Evolutionary conservation across 176 grass and related monocot genomes (phyloP), one percentile per base, ranked within the genome.

Genomic region (Cocos nucifera): DNA sequence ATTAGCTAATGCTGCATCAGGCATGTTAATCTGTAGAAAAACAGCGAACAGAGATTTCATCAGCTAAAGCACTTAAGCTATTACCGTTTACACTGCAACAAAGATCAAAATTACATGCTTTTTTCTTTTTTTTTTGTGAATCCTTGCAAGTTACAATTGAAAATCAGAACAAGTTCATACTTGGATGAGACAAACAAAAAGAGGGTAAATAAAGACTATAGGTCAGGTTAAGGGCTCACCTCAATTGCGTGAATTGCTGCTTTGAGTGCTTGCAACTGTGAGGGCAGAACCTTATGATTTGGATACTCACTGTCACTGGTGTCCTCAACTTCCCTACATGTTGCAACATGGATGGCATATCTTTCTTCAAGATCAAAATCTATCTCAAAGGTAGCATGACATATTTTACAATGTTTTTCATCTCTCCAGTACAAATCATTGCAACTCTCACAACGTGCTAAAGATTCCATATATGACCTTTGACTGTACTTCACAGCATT

Each of bases 341-440:
- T 92, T 25, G 59, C 82, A 55, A 67, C 64, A 83, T 98, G 93
- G 65, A 98, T 67, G 65, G 81, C 87, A 76, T 98, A 92, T 75
- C 73, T 85, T 82, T 92, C 93, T 82, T 98, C 93, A 50, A 91
- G 87, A 51, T 92, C 93, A 76, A 98, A 89, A 85, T 83, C 77
- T 65, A 98, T 79, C 61, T 98, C 84, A 49, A 98, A 98, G 24
- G 84, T 98, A 58, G 81, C 75, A 61, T 98, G 93, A 58, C 93
- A 98, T 78, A 74, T 83, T 71, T 88, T 92, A 54, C 93, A 98
- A 82, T 98, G 93, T 53, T 98, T 98, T 76, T 92, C 93, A 73
- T 92, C 93, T 86, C 84, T 85, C 93, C 93, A 98, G 50, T 85
- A 98, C 54, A 98, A 80, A 78, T 98, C 82, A 83, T 86, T 84